Evolutionary conservation across 2,329 filamentous ascomycete genomes (phyloP), one percentile per base, ranked within the genome.

Genomic region (Trichoderma polysporum): DNA sequence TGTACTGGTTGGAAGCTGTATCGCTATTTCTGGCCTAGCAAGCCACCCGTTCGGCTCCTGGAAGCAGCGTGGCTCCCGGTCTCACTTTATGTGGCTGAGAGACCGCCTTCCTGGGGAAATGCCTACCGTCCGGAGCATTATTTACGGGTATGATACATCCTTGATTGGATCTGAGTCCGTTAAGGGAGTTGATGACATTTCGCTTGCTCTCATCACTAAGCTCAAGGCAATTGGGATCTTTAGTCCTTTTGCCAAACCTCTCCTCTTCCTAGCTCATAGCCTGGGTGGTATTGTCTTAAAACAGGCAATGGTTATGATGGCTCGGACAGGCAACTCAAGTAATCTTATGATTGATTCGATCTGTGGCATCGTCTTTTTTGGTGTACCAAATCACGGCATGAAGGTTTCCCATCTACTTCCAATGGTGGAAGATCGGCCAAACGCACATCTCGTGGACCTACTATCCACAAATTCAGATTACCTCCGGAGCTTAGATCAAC

Each of bases 61-160:
- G 66, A 53, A 66, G 7, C 61, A 53, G 15, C 31, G 49, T 12
- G 61, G 35, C 17, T 15, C 17, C 10, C 35, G 66, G n/a, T 61
- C 66, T 12, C 47, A 25, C 3, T 68, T 60, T 45, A 61, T 68
- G 66, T 68, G 66, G 66, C 49, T 68, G 17, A 29, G 66, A 35
- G 66, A 68, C 31, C 19, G 22, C 2, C 61, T 68, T 6, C 66
- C 66, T 4, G 2, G 1, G 2, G 15, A 15, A 3, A 10, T 66
- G 0, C 29, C 33, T 2, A 19, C n/a, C 17, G 19, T 68, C 25
- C 52, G 37, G 19, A 7, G 35, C 6, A 31, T 68, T 15, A 15
- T 66, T 22, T 68, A 60, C 17, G 66, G 60, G 4, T 66, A 68
- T 29, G 61, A 68, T 19, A 49, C 62, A 10, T 19, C 3, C 2